phyloP scores from a whole-genome alignment of 2,329 filamentous ascomycete genomes.

The Arthroderma sp. region DNA sequence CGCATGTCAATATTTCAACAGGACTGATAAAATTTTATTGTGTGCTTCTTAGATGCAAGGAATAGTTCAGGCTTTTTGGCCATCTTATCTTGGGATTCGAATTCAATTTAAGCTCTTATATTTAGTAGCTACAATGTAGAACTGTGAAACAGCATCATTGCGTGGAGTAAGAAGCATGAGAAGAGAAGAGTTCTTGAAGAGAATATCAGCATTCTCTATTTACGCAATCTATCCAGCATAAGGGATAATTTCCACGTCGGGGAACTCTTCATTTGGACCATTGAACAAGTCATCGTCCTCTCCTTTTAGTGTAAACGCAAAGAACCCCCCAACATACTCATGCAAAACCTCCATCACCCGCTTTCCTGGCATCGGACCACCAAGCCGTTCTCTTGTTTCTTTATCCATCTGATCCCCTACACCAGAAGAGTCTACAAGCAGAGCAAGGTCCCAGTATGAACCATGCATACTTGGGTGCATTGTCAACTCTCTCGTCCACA shows the following conservation, averaged over 20 bases:
- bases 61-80: too few species aligned
- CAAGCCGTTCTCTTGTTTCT: neutral
- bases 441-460: slow-evolving; percentile 12
- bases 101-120: too few species aligned
- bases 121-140: too few species aligned
- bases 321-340: slow-evolving; percentile 1
- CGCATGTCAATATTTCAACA: too few species aligned
- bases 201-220: too few species aligned
- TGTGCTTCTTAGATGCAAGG: too few species aligned
- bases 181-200: too few species aligned
- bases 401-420: neutral
- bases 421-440: slow-evolving; percentile 7
- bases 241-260: neutral
- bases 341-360: neutral
- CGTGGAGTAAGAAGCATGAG: too few species aligned
- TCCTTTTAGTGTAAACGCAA: neutral
- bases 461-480: slow-evolving; percentile 9
- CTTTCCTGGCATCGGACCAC: neutral
- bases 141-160: too few species aligned
- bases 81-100: too few species aligned
- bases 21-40: too few species aligned
- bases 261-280: neutral
- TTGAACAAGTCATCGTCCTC: slow-evolving; percentile 2
- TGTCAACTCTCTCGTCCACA: slow-evolving; percentile 9
- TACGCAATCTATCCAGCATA: too few species aligned